A percentile compares a stretch with the other conserved stretches of the same genome.
phyloP scores from a whole-genome alignment of 2,329 filamentous ascomycete genomes.

The Sporothrix brunneoviolacea region DNA sequence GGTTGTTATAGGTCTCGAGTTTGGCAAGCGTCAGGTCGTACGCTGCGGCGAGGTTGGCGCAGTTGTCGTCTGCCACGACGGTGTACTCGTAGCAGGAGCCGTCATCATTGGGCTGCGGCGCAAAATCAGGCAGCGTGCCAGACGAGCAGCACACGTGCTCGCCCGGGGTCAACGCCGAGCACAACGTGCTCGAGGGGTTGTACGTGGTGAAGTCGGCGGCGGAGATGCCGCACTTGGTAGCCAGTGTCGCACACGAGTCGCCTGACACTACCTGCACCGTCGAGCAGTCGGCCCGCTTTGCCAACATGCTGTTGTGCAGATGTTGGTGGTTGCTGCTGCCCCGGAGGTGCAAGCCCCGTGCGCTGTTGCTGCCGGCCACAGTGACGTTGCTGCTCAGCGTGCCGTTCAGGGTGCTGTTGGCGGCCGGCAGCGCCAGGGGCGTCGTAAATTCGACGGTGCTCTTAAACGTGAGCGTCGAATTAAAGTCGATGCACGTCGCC shows the following conservation, averaged over 20 bases:
- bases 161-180: constrained; percentile 26
- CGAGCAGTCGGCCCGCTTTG: constrained; percentile 10
- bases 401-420: not conserved
- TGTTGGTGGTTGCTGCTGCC: too few species aligned
- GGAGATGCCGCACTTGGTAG: constrained; percentile 15
- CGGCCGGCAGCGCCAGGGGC: not conserved
- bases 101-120: constrained; percentile 28
- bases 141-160: constrained; percentile 32
- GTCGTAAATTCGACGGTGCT: not conserved
- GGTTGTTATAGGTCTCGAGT: constrained; percentile 26
- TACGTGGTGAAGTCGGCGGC: constrained; percentile 21
- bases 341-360: not conserved
- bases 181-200: constrained; percentile 24
- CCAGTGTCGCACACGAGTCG: constrained; percentile 12
- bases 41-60: constrained; percentile 24
- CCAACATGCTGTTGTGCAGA: too few species aligned
- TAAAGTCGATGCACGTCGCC: constrained; percentile 21
- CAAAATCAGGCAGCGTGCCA: constrained; percentile 28
- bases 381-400: not conserved
- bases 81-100: constrained; percentile 30
- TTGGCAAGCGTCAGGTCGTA: constrained; percentile 10
- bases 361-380: too few species aligned
- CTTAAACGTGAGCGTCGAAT: constrained; percentile 16
- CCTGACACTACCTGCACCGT: constrained; percentile 9
- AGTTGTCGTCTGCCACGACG: constrained; percentile 28